Evolutionary conservation across 1,139 yeast genomes (phyloP).

Genomic region (Yamadazyma pseudoaaseri): DNA sequence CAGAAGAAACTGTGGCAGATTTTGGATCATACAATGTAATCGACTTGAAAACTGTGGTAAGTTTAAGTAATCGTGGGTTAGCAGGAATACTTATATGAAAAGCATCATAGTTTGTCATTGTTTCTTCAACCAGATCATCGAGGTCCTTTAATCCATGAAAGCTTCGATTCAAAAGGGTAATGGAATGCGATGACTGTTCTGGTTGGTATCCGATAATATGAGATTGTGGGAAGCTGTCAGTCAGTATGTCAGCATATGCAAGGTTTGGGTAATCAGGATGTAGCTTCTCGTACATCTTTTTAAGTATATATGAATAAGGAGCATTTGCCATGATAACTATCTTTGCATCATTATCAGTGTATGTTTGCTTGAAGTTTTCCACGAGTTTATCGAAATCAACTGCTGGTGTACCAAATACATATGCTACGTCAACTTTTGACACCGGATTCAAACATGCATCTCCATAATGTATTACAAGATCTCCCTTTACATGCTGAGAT

Average conservation of each 20-base stretch:
- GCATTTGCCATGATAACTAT: conserved; percentile 70
- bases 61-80: conserved; percentile 71
- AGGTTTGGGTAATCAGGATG: conserved; percentile 39
- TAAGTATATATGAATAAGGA: conserved; percentile 49
- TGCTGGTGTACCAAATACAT: conserved; percentile 70
- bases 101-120: conserved; percentile 43
- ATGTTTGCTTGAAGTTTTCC: conserved; percentile 36
- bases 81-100: conserved; percentile 76
- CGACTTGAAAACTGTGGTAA: conserved; percentile 66
- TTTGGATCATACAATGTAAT: conserved; percentile 50
- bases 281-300: conserved; percentile 31
- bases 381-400: conserved; percentile 36
- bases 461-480: conserved; percentile 88
- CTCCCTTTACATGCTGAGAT: conserved; percentile 87
- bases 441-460: conserved; percentile 89
- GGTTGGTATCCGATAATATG: conserved; percentile 44
- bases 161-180: conserved; percentile 24
- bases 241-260: conserved; percentile 43
- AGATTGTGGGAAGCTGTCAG: conserved; percentile 21
- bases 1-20: conserved; percentile 29
- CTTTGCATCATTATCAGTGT: conserved; percentile 27
- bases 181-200: conserved; percentile 3
- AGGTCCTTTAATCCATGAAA: conserved; percentile 18
- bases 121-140: conserved; percentile 21
- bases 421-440: conserved; percentile 67